These are phyloP conservation scores for Elaeis oleifera DNA, from an alignment of 202 grass and related monocot genomes.

Conservation along the genomic window DNA sequence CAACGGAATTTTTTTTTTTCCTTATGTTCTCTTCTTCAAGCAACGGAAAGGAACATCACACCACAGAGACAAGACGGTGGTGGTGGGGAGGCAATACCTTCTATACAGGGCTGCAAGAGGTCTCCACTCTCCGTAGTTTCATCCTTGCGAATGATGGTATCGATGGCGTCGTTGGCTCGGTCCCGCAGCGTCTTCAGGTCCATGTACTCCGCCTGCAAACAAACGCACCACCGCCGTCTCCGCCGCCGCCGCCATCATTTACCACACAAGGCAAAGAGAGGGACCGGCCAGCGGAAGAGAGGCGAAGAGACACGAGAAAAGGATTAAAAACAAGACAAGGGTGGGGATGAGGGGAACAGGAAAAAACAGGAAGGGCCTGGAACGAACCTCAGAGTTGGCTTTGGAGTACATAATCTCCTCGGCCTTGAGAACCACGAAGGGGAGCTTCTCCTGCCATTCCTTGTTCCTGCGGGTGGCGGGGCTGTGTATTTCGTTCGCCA, in stretches of 20 bases:
- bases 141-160: constrained; percentile 45
- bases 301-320: too few species aligned
- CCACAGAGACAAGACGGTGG: neutral
- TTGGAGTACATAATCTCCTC: constrained; percentile 54
- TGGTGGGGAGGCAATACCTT: constrained; percentile 24
- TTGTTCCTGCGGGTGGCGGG: constrained; percentile 33
- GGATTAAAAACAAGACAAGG: too few species aligned
- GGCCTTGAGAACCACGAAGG: constrained; percentile 35
- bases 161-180: constrained; percentile 42
- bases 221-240: neutral
- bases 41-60: too few species aligned
- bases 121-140: constrained; percentile 19
- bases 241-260: constrained; percentile 16
- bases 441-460: constrained; percentile 43
- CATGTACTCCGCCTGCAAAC: constrained; percentile 34
- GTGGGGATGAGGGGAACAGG: neutral
- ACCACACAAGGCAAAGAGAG: too few species aligned
- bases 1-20: too few species aligned
- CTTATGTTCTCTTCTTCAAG: too few species aligned
- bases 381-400: constrained; percentile 41
- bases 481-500: constrained; percentile 29
- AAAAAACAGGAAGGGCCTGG: neutral
- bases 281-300: too few species aligned
- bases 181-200: constrained; percentile 31
- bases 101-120: constrained; percentile 43